Evolutionary conservation across 306 rosid species (phyloP).

Genomic region (Sesbania bispinosa): DNA sequence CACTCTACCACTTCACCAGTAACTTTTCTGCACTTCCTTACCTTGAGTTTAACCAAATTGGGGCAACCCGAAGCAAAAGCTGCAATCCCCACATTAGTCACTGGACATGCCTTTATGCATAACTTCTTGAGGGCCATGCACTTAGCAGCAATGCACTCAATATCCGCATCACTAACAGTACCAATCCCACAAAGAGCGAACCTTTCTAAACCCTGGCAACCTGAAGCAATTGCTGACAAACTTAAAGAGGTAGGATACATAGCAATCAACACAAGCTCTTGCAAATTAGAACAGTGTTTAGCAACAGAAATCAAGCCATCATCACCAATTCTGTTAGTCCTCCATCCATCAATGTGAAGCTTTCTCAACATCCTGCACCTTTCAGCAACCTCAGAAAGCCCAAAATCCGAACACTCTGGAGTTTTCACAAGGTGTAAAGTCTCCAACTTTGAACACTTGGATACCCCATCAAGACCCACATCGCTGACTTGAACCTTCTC

Average conservation of each 20-base stretch:
- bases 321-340: constrained; percentile 76
- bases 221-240: constrained; percentile 53
- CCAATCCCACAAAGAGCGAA: constrained; percentile 76
- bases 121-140: constrained; percentile 73
- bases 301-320: constrained; percentile 65
- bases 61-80: constrained; percentile 84
- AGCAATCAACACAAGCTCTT: constrained; percentile 83
- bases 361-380: constrained; percentile 60
- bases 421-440: constrained; percentile 65
- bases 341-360: constrained; percentile 95
- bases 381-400: constrained; percentile 56
- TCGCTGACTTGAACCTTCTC: constrained; percentile 70
- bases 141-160: constrained; percentile 64
- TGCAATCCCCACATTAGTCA: constrained; percentile 67
- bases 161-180: constrained; percentile 61
- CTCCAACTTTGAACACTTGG: constrained; percentile 33
- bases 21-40: constrained; percentile 73
- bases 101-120: constrained; percentile 77
- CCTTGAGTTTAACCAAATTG: constrained; percentile 80
- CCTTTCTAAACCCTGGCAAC: constrained; percentile 61
- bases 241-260: constrained; percentile 58
- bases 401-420: constrained; percentile 67
- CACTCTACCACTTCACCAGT: constrained; percentile 56
- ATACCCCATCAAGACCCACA: constrained; percentile 30
- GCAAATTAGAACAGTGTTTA: constrained; percentile 48